phyloP scores from a whole-genome alignment of 2,329 filamentous ascomycete genomes.

The Macrophomina pseudophaseolina region DNA sequence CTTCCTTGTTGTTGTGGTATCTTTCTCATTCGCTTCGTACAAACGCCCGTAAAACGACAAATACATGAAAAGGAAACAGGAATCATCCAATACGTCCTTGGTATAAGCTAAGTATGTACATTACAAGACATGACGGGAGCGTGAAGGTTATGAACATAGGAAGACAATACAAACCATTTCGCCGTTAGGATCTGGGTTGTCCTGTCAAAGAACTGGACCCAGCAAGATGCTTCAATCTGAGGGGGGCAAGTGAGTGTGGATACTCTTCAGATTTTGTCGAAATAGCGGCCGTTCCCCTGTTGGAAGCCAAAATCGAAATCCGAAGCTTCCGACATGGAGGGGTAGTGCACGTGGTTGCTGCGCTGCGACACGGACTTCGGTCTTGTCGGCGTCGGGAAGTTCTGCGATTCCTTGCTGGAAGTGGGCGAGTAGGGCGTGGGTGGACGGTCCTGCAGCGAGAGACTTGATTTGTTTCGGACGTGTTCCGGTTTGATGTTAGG shows the following conservation, averaged over 20 bases:
- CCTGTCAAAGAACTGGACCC: constrained; percentile 14
- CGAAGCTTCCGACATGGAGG: constrained; percentile 45
- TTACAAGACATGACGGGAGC: constrained; percentile 23
- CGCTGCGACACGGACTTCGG: constrained; percentile 15
- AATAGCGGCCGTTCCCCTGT: neutral
- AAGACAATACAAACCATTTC: constrained; percentile 12
- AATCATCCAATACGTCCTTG: constrained; percentile 18
- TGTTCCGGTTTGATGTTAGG: constrained; percentile 7
- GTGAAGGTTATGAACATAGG: constrained; percentile 1
- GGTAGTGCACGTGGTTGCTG: constrained; percentile 39
- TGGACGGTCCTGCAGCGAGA: constrained; percentile 43
- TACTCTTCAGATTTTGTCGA: constrained; percentile 23
- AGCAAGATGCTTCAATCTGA: constrained; percentile 5
- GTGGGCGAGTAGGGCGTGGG: constrained; percentile 47
- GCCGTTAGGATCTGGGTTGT: neutral
- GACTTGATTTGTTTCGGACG: constrained; percentile 25
- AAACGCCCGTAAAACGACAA: constrained; percentile 14
- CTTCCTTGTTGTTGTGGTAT: constrained; percentile 23
- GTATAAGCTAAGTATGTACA: constrained; percentile 26
- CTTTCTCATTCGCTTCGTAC: constrained; percentile 23
- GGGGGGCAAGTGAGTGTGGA: neutral
- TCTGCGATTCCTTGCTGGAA: constrained; percentile 32
- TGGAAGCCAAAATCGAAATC: constrained; percentile 40
- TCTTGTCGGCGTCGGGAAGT: constrained; percentile 6
- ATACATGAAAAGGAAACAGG: neutral